Base-by-base conservation (phyloP, 129 eudicot species). In the Helianthus annuus region DNA sequence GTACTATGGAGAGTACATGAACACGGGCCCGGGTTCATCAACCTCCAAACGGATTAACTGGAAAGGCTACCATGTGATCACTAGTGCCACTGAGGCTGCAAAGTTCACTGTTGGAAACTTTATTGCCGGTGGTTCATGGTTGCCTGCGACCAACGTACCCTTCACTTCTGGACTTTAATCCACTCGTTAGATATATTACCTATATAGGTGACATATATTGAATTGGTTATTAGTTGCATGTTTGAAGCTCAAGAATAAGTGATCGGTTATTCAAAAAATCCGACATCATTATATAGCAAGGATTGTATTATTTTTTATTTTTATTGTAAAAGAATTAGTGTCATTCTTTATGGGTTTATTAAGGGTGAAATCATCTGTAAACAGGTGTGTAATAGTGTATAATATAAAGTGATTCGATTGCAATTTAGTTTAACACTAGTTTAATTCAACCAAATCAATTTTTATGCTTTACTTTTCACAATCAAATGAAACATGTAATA, bases 31-130 rank as follows among this genome's bases (percentile, higher is more conserved):
- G 1, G 89, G 89, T 9, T 69, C 90, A 29, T 72, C 80, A 7
- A 82, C 84, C 0, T 57, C 63, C 0, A 76, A 60, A 0, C 58
- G 90, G 69, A 85, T 85, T 27, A 85, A 38, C 1, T 85, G 90
- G 90, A 70, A 74, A 22, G 90, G 90, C 0, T 85, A 79, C 70
- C 84, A 17, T 69, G 86, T 82, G 36, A 83, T 85, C 34, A 85
- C 85, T 10, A 76, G 74, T 15, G 81, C 74, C 4, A 74, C 81
- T 0, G 84, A 80, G 75, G 90, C 80, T 0, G 63, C 76, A 3
- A 27, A 80, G 42, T 82, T 79, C 56, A 76, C 84, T 0, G 86
- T 76, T 15, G 86, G 82, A 24, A 85, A 76, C 64, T 85, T 85
- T 4, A 79, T 85, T 10, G 78, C 75, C 1, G 89, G 89, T 1